Evolutionary conservation across 768 basidiomycete genomes (phyloP), one percentile per base, ranked within the genome.

Genomic region (Termitomyces sp.): DNA sequence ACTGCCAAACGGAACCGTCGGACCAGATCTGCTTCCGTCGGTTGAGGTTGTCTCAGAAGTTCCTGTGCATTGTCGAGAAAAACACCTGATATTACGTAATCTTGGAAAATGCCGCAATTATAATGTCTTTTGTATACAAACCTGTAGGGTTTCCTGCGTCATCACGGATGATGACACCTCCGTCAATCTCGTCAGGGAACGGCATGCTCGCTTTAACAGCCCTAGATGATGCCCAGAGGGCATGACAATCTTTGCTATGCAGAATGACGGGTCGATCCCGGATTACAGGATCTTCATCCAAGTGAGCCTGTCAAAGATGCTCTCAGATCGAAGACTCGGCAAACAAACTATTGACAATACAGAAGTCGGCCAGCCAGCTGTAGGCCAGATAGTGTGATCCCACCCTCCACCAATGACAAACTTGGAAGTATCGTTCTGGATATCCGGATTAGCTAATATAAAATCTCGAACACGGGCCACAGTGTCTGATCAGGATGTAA

Each of bases 11-110:
- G 73, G 69, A 87, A 94, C 24, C 76, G 78, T 64, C 79, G 77
- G 56, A 81, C 65, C 45, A 92, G 75, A 61, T 89, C 84, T 30
- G 70, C 73, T 64, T 89, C 81, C 0, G 86, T 88, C 56, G 84
- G 77, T 22, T 78, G 71, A 0, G 90, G 89, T 56, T 80, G 81
- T 54, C 75, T 77, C 36, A 93, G 73, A 35, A 93, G 72, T 22
- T 85, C 80, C 66, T 94, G 92, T 1, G 94, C 94, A 62, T 94
- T 94, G 71, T 97, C 94, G 56, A 94, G 70, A 58, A 93, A 76
- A 52, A 90, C 79, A 26, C 91, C 91, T 87, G 20, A n/a, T 43
- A 45, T 8, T 53, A 42, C 18, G 45, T 55, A 3, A 26, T 22
- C 14, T 57, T 54, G 55, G 55, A 42, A 35, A 52, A 59, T 51